These are phyloP conservation scores for Domatiomyces catenatus DNA, from an alignment of 2,329 filamentous ascomycete species.

Conservation along the genomic window DNA sequence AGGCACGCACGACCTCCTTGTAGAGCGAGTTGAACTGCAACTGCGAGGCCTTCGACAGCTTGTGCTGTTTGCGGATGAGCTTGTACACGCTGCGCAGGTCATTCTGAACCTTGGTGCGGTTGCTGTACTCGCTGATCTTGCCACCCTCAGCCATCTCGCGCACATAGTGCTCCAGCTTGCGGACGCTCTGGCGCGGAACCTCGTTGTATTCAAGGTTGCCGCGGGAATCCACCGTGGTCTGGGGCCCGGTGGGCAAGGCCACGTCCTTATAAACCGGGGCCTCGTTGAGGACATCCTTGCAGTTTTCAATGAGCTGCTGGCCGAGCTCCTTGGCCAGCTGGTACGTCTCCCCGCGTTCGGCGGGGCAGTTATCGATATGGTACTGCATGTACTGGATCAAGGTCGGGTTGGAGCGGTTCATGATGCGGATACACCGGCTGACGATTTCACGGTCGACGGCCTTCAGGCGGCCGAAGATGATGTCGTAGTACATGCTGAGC, in stretches of 20 bases:
- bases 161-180: constrained; percentile 96
- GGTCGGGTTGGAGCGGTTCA: constrained; percentile 95
- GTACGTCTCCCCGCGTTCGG: constrained; percentile 92
- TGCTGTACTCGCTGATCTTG: constrained; percentile 97
- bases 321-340: constrained; percentile 92
- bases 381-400: constrained; percentile 99
- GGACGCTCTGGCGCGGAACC: constrained; percentile 68
- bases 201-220: constrained; percentile 91
- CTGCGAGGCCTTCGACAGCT: constrained; percentile 88
- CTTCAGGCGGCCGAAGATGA: constrained; percentile 89
- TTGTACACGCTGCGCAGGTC: constrained; percentile 93
- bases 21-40: constrained; percentile 93
- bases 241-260: constrained; percentile 74
- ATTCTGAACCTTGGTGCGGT: constrained; percentile 93
- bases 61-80: constrained; percentile 96
- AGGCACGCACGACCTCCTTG: constrained; percentile 78
- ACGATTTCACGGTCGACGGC: constrained; percentile 95
- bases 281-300: constrained; percentile 72
- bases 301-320: constrained; percentile 89
- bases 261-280: constrained; percentile 95
- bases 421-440: constrained; percentile 94
- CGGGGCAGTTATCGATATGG: constrained; percentile 96
- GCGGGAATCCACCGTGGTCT: constrained; percentile 79
- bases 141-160: constrained; percentile 97
- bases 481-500: constrained; percentile 96